phyloP scores from a whole-genome alignment of 1,139 yeast genomes.

The Candida dubliniensis region DNA sequence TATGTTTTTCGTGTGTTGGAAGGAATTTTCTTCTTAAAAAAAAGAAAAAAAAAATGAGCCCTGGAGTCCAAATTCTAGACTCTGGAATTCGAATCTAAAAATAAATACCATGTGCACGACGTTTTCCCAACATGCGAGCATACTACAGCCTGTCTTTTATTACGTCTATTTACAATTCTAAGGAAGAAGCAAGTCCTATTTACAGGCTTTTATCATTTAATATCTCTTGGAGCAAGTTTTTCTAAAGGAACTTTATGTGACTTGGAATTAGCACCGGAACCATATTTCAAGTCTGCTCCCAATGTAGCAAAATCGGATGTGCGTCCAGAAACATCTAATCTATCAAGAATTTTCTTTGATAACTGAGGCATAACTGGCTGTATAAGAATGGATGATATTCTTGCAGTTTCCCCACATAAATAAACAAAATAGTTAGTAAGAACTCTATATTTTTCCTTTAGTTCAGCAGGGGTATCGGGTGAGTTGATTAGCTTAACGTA shows the following conservation, averaged over 20 bases:
- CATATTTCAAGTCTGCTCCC: conserved; percentile 54
- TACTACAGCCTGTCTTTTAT: too few relatives aligned
- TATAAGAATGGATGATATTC: conserved; percentile 66
- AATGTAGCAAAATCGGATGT: conserved; percentile 33
- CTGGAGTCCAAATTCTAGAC: too few relatives aligned
- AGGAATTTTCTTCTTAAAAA: too few relatives aligned
- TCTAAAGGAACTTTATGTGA: conserved; percentile 26
- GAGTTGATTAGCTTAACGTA: conserved; percentile 29
- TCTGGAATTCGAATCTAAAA: too few relatives aligned
- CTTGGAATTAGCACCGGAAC: conserved; percentile 31
- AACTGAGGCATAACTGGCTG: conserved; percentile 74
- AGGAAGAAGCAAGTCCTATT: not conserved
- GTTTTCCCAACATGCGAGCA: too few relatives aligned
- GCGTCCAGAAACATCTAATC: conserved; percentile 59
- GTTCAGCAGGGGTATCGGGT: conserved; percentile 23
- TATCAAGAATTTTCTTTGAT: conserved; percentile 57
- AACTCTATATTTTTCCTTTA: conserved; percentile 19
- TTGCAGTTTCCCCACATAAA: conserved; percentile 66
- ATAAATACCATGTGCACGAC: too few relatives aligned
- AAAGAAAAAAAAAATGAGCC: too few relatives aligned
- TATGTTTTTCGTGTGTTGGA: too few relatives aligned
- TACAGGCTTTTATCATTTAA: not conserved
- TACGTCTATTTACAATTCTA: not conserved
- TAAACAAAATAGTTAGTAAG: conserved; percentile 56
- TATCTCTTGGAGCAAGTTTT: conserved; percentile 23